Evolutionary conservation across 805 yeast species (phyloP), one percentile per base, ranked within the genome.

Genomic region (Trichomonascus vanleenenianus): DNA sequence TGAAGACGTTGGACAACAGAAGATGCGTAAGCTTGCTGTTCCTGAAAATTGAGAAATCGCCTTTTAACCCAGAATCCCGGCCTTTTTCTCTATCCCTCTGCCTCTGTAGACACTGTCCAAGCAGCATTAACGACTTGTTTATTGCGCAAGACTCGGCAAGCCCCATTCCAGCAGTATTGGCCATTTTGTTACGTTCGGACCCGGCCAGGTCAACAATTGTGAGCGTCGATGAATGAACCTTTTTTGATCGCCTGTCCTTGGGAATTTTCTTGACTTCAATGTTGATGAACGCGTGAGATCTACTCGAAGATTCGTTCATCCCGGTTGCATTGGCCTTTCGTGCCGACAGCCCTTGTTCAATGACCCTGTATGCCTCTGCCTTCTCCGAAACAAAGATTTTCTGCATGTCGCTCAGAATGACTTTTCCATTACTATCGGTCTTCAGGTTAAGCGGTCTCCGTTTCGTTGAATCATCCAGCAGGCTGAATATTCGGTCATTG

Each of bases 171-270:
- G 62, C 60, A 0, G 77, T 71, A 44, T 65, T 65, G 1, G 79
- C 71, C 10, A 62, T 50, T 47, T 71, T 73, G 8, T 73, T 64
- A 52, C 79, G 64, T 56, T 76, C 80, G 7, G 76, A 65, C 1
- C 80, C 79, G 1, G 80, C 78, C 15, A 77, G 53, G 51, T 77
- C 81, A 0, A 74, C 75, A 36, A 77, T 57, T 0, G 75, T 71
- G 22, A 76, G 58, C 40, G 75, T 64, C 3, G 74, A 56, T 34
- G 39, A 53, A 40, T 15, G 42, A 43, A 19, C 63, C 62, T 42
- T 50, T 27, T 39, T 47, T 3, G 15, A 12, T 39, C 39, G 42
- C 38, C 15, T 16, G 19, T 40, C 39, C 37, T 40, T 44, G 27
- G 47, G 45, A 3, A 62, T 49, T 14, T 53, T 55, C 41, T 62